phyloP scores from a whole-genome alignment of 2,329 filamentous ascomycete species.

The Ciborinia camelliae region DNA sequence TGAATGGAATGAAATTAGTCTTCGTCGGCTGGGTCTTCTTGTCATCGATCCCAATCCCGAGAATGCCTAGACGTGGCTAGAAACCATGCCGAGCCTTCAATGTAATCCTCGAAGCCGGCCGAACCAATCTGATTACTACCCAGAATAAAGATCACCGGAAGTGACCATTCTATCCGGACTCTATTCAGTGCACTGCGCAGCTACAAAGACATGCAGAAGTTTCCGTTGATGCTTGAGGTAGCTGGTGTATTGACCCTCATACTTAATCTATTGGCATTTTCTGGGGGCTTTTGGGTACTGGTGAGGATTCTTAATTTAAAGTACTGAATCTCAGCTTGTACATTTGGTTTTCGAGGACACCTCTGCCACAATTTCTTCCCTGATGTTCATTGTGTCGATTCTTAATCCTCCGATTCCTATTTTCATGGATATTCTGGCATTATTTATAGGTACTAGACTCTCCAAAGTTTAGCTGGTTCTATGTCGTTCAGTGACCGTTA shows the following conservation, averaged over 20 bases:
- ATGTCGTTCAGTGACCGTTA: neutral
- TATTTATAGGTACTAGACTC: neutral
- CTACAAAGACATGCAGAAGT: conserved; percentile 27
- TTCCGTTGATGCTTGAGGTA: conserved; percentile 31
- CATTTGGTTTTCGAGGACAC: conserved; percentile 79
- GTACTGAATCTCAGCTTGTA: conserved; percentile 60
- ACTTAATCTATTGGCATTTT: conserved; percentile 29
- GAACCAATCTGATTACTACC: neutral
- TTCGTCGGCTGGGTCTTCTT: neutral
- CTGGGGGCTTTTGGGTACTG: conserved; percentile 40
- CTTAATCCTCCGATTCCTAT: neutral
- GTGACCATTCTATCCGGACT: neutral
- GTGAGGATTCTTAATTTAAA: conserved; percentile 45
- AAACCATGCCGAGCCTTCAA: too few species aligned
- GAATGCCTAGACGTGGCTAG: neutral
- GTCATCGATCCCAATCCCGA: neutral
- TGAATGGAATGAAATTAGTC: neutral
- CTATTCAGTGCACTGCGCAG: too few species aligned
- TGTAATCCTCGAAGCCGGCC: neutral
- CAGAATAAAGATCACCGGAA: too few species aligned
- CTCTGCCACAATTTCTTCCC: neutral
- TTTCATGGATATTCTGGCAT: too few species aligned
- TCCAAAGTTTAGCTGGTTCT: neutral
- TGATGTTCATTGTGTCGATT: too few species aligned
- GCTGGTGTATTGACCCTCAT: conserved; percentile 25